phyloP scores from a whole-genome alignment of 129 eudicot genomes.

The Flaveria trinervia region DNA sequence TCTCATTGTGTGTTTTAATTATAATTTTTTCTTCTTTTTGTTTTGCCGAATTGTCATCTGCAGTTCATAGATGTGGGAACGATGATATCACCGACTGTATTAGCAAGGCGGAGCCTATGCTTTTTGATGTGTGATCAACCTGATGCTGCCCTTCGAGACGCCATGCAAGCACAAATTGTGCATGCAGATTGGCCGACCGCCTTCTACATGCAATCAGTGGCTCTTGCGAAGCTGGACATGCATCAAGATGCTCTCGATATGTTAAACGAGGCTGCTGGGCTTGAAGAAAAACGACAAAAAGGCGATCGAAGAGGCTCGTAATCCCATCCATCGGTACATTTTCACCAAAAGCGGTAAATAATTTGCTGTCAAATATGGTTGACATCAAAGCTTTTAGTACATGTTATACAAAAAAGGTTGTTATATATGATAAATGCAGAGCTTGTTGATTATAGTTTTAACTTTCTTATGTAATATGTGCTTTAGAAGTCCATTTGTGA shows the following conservation, averaged over 20 bases:
- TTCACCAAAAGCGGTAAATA: conserved; percentile 26
- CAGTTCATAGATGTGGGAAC: conserved; percentile 78
- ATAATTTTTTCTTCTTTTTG: background rate
- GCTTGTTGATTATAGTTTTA: conserved; percentile 26
- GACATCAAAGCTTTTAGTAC: conserved; percentile 34
- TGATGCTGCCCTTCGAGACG: conserved; percentile 85
- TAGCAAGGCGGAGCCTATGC: conserved; percentile 73
- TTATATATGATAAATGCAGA: conserved; percentile 33
- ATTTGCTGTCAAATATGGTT: conserved; percentile 37
- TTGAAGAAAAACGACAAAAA: conserved; percentile 73
- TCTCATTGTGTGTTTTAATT: background rate
- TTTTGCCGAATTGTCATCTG: conserved; percentile 15
- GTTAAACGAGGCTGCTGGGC: conserved; percentile 74
- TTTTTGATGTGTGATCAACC: conserved; percentile 75
- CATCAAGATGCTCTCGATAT: conserved; percentile 80
- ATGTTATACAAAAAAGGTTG: conserved; percentile 25
- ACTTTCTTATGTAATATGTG: background rate
- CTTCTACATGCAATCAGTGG: conserved; percentile 85
- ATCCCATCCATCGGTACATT: conserved; percentile 13
- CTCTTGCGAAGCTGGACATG: conserved; percentile 78
- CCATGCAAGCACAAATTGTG: conserved; percentile 88
- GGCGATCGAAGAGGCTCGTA: conserved; percentile 42
- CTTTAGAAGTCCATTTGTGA: background rate
- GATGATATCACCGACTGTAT: conserved; percentile 83
- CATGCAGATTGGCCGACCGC: conserved; percentile 86